A percentile compares a stretch with the other conserved stretches of the same genome.
Conservation (phyloP, 78 protist genomes). For the slime mould (Dictyostelium discoideum) region DNA sequence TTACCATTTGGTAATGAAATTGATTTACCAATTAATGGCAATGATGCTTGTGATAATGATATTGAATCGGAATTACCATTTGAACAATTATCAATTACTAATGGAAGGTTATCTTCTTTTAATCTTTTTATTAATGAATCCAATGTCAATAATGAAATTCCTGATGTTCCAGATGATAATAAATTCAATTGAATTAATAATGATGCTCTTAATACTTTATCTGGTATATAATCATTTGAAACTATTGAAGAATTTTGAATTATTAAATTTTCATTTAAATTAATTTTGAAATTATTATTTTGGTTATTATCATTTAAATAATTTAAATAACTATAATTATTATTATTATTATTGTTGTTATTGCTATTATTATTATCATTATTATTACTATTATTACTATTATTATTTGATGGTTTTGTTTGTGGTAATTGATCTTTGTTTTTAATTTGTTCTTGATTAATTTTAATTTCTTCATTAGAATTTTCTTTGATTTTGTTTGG, state of each 20-base stretch:
- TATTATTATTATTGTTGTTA: background rate
- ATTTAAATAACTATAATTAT: background rate
- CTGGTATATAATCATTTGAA: conserved; percentile 4
- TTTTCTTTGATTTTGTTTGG: background rate
- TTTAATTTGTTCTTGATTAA: background rate
- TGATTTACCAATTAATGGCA: conserved; percentile 14
- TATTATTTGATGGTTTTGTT: background rate
- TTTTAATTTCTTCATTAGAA: background rate
- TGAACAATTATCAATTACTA: conserved; percentile 14
- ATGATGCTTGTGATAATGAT: background rate
- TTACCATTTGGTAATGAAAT: conserved; percentile 34
- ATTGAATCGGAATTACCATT: background rate
- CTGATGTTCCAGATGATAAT: conserved; percentile 15
- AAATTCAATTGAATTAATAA: conserved; percentile 33
- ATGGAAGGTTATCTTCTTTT: conserved; percentile 19
- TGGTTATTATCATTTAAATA: background rate
- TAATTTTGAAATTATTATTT: background rate
- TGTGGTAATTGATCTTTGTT: background rate
- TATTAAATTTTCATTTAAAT: conserved; percentile 9
- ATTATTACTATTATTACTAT: too few species aligned
- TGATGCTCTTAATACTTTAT: conserved; percentile 4
- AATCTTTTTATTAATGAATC: background rate
- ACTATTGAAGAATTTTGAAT: background rate
- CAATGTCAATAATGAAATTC: background rate
- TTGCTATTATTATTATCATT: background rate